phyloP scores from a whole-genome alignment of 805 yeast species.

The Zygotorulaspora danielsina region DNA sequence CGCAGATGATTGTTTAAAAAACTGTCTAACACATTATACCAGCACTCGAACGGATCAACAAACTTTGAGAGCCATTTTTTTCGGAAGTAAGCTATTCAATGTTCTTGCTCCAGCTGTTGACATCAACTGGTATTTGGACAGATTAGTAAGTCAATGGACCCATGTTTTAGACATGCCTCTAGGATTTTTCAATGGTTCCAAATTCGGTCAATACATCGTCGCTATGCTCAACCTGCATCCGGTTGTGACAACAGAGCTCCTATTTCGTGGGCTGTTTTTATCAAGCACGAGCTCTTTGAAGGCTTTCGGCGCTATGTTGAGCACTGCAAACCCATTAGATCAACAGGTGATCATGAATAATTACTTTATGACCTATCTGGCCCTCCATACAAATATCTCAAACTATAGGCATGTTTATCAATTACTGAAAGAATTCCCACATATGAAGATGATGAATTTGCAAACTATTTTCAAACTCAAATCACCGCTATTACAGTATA shows the following conservation, averaged over 20 bases:
- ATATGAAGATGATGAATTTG: conserved; percentile 11
- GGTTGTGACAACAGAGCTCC: conserved; percentile 11
- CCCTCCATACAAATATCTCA: conserved; percentile 6
- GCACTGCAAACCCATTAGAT: conserved; percentile 13
- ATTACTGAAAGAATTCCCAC: conserved; percentile 15
- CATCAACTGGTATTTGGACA: conserved; percentile 22
- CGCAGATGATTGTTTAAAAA: conserved; percentile 12
- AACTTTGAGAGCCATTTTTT: conserved; percentile 23
- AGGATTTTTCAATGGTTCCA: not conserved
- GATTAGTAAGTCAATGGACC: conserved; percentile 23
- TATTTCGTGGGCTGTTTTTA: conserved; percentile 24
- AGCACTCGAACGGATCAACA: conserved; percentile 9
- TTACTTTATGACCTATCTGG: conserved; percentile 22
- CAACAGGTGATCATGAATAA: conserved; percentile 18
- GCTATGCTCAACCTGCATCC: conserved; percentile 22
- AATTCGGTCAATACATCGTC: conserved; percentile 15
- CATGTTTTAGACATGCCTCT: conserved; percentile 10
- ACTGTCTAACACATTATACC: conserved; percentile 10
- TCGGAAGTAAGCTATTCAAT: conserved; percentile 36
- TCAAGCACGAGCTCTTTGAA: conserved; percentile 7
- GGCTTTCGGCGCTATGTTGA: conserved; percentile 11
- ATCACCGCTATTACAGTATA: conserved; percentile 18
- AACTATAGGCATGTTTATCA: conserved; percentile 12
- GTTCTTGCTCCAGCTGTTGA: conserved; percentile 17
- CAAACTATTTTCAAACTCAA: conserved; percentile 13